These are phyloP conservation scores for Straminergon stramineum DNA, from an alignment of 225 moss, liverwort and hornwort species.

Conservation along the genomic window DNA sequence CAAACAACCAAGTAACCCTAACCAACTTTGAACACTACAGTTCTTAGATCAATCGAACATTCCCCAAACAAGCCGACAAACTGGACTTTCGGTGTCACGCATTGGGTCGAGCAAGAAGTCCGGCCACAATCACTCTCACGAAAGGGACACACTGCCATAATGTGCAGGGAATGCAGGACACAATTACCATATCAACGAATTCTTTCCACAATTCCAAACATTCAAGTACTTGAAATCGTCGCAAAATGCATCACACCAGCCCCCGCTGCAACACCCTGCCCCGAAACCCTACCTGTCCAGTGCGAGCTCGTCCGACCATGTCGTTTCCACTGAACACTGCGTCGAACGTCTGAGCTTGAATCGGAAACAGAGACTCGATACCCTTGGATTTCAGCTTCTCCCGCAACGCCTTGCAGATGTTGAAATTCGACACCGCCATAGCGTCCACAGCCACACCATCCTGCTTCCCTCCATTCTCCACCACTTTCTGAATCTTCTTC, in stretches of 20 bases:
- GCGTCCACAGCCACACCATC: constrained; percentile 18
- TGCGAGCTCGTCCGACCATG: constrained; percentile 83
- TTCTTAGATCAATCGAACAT: too few relatives aligned
- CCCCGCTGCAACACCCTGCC: background rate
- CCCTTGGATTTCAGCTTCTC: constrained; percentile 72
- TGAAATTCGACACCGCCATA: constrained; percentile 72
- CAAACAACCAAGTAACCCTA: background rate
- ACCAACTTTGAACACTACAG: background rate
- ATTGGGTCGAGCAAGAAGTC: background rate
- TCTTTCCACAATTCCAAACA: background rate
- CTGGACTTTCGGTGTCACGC: background rate
- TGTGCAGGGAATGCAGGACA: background rate
- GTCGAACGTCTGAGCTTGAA: constrained; percentile 75
- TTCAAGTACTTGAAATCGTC: background rate
- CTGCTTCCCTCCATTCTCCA: constrained; percentile 30
- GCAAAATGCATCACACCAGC: background rate
- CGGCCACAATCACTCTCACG: background rate
- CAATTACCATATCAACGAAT: background rate
- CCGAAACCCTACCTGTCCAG: constrained; percentile 49
- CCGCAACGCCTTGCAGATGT: constrained; percentile 49
- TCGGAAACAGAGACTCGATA: constrained; percentile 80
- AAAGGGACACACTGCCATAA: background rate
- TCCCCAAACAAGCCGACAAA: background rate
- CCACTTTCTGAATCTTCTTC: constrained; percentile 59
- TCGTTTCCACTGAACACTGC: constrained; percentile 72